Base-by-base conservation (phyloP, 305 asterid species). In the Solanum hybrid region DNA sequence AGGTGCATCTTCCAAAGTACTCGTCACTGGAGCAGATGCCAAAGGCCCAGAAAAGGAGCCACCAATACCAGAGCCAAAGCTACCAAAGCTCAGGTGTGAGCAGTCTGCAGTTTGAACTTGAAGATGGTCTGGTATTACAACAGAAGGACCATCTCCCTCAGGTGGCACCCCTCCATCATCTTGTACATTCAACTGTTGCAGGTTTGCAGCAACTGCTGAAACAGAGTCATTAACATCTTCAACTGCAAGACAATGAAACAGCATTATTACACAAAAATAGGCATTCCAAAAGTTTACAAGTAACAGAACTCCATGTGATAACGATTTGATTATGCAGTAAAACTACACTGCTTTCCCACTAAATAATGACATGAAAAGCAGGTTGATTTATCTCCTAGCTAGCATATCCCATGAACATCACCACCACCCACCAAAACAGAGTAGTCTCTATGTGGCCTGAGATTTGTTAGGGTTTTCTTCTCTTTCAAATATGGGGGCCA, bases 61-160 rank as follows among this genome's bases (percentile, higher is more conserved):
- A 77, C 79, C 91, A 91, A 93, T 89, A 89, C 89, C 96, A 86
- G 96, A 86, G 89, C 98, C 95, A 89, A 96, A 97, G 92, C 98
- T 97, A 89, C 99, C 99, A 92, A 97, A 97, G 92, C 96, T 97
- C 93, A 97, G 93, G 93, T 97, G 98, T 18, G 97, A 96, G 90
- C 96, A 97, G 87, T 96, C 98, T 33, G 92, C 96, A 89, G 92
- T 91, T 91, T 96, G 97, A 84, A 94, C 98, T 94, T 95, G 98
- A 91, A 97, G 93, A 92, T 95, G 97, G 90, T 94, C 96, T 84
- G 99, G 98, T 87, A 97, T 97, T 37, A 96, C 95, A 74, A 95
- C 96, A 90, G 97, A 93, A 90, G 98, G 95, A 13, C 92, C 93
- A 90, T 91, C 92, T 37, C 90, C 95, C 89, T 95, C 98, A 80